Conservation (phyloP, 2,329 filamentous ascomycete genomes). For the Beauveria bassiana region DNA sequence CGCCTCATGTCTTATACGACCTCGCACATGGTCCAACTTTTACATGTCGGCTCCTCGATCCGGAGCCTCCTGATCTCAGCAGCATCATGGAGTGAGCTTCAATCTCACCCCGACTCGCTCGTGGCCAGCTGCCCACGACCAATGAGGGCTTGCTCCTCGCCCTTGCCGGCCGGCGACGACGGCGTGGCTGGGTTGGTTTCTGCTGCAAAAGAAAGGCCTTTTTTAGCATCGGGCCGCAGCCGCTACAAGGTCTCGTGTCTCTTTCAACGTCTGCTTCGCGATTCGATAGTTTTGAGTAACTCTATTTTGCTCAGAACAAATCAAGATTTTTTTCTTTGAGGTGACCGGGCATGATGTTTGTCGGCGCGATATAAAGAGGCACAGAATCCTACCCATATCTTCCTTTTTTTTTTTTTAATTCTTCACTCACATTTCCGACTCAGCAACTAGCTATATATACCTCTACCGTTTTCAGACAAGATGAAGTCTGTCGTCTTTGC, state of each 20-base stretch:
- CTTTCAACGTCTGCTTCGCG: no score
- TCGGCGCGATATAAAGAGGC: neutral
- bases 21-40: no score
- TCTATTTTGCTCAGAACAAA: no score
- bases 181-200: neutral
- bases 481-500: neutral
- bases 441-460: no score
- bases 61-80: no score
- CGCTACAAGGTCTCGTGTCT: no score
- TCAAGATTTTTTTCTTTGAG: no score
- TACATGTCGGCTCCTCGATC: no score
- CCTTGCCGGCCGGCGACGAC: neutral
- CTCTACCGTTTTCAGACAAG: neutral
- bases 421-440: neutral
- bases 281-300: no score
- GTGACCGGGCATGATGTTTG: no score
- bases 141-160: neutral
- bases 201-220: neutral
- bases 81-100: neutral
- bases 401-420: neutral
- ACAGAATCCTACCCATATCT: neutral
- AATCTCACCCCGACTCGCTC: neutral
- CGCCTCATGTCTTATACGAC: no score
- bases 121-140: neutral
- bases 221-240: no score